These are phyloP conservation scores for Dalbergia oliveri DNA, from an alignment of 306 rosid species.

Conservation along the genomic window DNA sequence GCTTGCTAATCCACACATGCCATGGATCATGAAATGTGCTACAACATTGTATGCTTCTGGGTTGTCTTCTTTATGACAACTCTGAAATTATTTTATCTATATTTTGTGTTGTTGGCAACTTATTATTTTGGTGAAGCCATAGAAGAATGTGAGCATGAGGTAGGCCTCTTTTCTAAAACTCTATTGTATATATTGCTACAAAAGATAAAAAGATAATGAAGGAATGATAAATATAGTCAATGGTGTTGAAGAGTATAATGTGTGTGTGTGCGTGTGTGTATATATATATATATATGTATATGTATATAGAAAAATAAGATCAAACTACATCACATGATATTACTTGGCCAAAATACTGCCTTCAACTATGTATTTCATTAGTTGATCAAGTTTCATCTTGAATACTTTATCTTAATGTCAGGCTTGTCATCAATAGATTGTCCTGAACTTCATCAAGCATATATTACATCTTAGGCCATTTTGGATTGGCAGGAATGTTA, in stretches of 20 bases:
- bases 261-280: too few relatives aligned
- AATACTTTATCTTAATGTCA: constrained; percentile 15
- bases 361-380: background rate
- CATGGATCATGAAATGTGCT: background rate
- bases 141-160: constrained; percentile 14
- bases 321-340: background rate
- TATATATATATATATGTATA: too few relatives aligned
- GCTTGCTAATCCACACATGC: background rate
- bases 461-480: background rate
- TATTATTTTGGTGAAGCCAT: background rate
- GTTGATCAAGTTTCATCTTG: constrained; percentile 20
- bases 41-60: background rate
- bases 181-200: constrained; percentile 4
- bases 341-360: background rate
- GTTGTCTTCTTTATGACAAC: background rate
- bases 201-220: too few relatives aligned
- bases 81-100: constrained; percentile 17
- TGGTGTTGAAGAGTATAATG: too few relatives aligned
- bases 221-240: too few relatives aligned
- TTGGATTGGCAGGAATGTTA: background rate
- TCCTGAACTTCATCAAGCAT: background rate
- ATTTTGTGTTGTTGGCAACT: background rate
- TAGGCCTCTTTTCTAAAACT: background rate
- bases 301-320: too few relatives aligned
- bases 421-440: background rate